These are phyloP conservation scores for Erucastrum elatum DNA, from an alignment of 345 rosid genomes.

Conservation along the genomic window DNA sequence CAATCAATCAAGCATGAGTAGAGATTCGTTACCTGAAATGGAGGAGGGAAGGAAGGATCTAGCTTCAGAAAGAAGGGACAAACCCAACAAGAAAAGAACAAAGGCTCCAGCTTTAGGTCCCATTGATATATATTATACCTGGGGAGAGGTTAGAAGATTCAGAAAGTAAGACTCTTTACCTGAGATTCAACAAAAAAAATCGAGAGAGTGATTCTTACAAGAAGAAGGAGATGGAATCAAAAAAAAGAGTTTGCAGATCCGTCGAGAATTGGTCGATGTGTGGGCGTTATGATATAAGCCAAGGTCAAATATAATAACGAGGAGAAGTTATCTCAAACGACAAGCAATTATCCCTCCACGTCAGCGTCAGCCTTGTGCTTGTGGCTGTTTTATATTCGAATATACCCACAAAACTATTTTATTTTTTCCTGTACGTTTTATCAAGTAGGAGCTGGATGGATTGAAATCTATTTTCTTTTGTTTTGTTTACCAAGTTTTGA, in stretches of 20 bases:
- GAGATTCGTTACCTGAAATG: constrained; percentile 24
- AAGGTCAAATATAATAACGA: constrained; percentile 8
- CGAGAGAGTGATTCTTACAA: constrained; percentile 3
- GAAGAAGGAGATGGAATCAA: not conserved
- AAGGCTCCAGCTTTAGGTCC: constrained; percentile 54
- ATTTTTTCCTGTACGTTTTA: too few relatives aligned
- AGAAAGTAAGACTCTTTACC: not conserved
- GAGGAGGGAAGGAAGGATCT: constrained; percentile 49
- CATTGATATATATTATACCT: constrained; percentile 53
- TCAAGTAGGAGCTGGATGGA: too few relatives aligned
- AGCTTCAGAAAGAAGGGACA: constrained; percentile 56
- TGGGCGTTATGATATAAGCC: not conserved
- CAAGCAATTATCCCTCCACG: constrained; percentile 32
- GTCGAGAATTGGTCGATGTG: constrained; percentile 7
- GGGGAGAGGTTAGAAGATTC: not conserved
- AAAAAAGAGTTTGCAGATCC: constrained; percentile 2
- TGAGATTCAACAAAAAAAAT: not conserved
- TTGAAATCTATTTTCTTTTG: too few relatives aligned
- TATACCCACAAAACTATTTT: too few relatives aligned
- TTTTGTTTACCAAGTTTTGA: too few relatives aligned
- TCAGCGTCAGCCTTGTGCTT: not conserved
- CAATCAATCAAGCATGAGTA: constrained; percentile 1
- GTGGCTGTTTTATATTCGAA: too few relatives aligned
- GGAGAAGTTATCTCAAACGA: not conserved
- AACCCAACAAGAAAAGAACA: constrained; percentile 56